Evolutionary conservation across 78 protist genomes (phyloP).

Genomic region (Creolimax fragrantissima): DNA sequence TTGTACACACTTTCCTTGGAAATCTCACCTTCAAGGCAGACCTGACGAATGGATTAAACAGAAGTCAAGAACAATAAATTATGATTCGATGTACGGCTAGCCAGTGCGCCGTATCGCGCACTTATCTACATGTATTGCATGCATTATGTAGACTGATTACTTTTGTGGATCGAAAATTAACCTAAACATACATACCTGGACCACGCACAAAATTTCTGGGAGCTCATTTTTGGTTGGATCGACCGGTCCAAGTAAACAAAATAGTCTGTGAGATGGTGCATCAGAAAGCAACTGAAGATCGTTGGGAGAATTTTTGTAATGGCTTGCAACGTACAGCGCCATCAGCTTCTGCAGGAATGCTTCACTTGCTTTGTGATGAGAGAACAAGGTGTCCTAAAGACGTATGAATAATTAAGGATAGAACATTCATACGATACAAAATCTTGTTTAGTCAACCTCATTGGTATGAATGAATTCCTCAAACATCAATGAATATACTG

Average conservation of each 20-base stretch:
- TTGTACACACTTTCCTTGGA: conserved; percentile 39
- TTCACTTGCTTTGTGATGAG: conserved; percentile 82
- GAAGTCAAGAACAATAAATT: not conserved
- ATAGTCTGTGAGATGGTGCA: conserved; percentile 97
- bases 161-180: not conserved
- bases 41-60: conserved; percentile 28
- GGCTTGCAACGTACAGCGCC: conserved; percentile 90
- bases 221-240: conserved; percentile 29
- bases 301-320: conserved; percentile 98
- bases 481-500: not conserved
- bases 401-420: too few species aligned
- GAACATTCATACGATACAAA: too few species aligned
- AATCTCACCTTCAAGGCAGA: conserved; percentile 86
- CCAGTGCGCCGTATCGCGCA: too few species aligned
- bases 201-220: conserved; percentile 88
- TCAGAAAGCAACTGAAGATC: conserved; percentile 96
- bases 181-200: conserved; percentile 61
- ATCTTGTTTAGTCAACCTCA: too few species aligned
- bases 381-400: conserved; percentile 95
- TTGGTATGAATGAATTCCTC: too few species aligned
- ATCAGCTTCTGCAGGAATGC: conserved; percentile 84
- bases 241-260: conserved; percentile 86
- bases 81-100: too few species aligned
- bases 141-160: too few species aligned
- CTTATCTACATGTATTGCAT: too few species aligned